A percentile compares a stretch with the other conserved stretches of the same genome.
phyloP scores from a whole-genome alignment of 2,329 filamentous ascomycete genomes.

The Proliferodiscus dingleyae region DNA sequence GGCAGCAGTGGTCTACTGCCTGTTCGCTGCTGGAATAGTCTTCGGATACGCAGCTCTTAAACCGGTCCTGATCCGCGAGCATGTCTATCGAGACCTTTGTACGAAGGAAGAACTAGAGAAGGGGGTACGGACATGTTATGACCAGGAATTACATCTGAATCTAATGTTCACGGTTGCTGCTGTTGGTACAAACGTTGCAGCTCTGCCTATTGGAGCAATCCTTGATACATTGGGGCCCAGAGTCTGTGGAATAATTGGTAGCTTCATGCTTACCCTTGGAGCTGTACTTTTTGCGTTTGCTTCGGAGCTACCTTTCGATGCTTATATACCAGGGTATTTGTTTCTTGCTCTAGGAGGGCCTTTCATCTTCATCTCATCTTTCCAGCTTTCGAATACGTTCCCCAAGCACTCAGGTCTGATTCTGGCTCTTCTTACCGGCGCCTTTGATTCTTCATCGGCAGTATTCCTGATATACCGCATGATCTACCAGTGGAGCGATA shows the following conservation, averaged over 20 bases:
- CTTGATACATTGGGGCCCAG: slow-evolving; percentile 79
- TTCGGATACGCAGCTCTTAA: slow-evolving; percentile 86
- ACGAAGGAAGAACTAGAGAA: slow-evolving; percentile 45
- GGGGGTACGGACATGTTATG: slow-evolving; percentile 48
- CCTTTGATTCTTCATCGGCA: slow-evolving; percentile 78
- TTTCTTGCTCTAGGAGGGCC: slow-evolving; percentile 74
- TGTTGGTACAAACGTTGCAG: slow-evolving; percentile 81
- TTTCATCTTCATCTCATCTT: slow-evolving; percentile 77
- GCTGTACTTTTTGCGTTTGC: slow-evolving; percentile 68
- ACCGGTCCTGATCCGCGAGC: slow-evolving; percentile 69
- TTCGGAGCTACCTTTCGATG: slow-evolving; percentile 63
- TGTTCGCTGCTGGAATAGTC: slow-evolving; percentile 72
- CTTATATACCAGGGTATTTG: slow-evolving; percentile 67
- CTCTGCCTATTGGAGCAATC: slow-evolving; percentile 78
- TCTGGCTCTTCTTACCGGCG: slow-evolving; percentile 71
- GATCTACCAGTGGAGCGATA: slow-evolving; percentile 55
- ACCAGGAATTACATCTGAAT: slow-evolving; percentile 66
- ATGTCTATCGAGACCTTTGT: slow-evolving; percentile 65
- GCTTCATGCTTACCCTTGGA: slow-evolving; percentile 63
- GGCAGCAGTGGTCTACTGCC: slow-evolving; percentile 65
- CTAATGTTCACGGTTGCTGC: slow-evolving; percentile 91
- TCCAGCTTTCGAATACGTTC: slow-evolving; percentile 81
- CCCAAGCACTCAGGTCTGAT: slow-evolving; percentile 73
- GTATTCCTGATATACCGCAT: slow-evolving; percentile 72
- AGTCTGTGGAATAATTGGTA: slow-evolving; percentile 67